Conservation (phyloP, 495 filamentous ascomycete species). For the Chaetomidium leptoderma region DNA sequence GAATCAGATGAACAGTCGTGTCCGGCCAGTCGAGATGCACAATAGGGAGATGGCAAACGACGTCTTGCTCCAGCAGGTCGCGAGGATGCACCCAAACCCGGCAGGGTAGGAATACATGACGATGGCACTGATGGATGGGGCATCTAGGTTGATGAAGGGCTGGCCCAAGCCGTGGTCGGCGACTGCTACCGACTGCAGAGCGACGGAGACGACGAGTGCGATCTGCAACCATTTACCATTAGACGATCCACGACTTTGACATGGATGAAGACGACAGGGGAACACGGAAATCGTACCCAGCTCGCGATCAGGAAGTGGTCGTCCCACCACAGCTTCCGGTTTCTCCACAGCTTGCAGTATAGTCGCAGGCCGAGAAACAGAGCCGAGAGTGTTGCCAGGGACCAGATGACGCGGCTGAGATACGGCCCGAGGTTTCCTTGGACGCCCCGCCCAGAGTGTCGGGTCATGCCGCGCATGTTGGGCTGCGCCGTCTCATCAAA, state of each 20-base stretch:
- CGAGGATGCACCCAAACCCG: slow-evolving; percentile 17
- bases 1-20: slow-evolving; percentile 16
- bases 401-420: slow-evolving; percentile 11
- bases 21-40: slow-evolving; percentile 8
- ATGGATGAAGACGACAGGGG: not conserved
- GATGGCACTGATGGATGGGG: not conserved
- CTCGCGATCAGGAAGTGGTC: slow-evolving; percentile 25
- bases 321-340: slow-evolving; percentile 31
- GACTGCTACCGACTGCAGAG: slow-evolving; percentile 12
- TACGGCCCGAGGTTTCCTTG: slow-evolving; percentile 1
- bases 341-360: slow-evolving; percentile 29
- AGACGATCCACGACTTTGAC: not conserved
- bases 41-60: slow-evolving; percentile 16
- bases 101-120: not conserved
- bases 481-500: not conserved
- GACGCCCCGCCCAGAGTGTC: not conserved
- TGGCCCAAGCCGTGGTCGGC: slow-evolving; percentile 27
- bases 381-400: slow-evolving; percentile 11
- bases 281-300: slow-evolving; percentile 23
- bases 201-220: not conserved
- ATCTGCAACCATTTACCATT: not conserved
- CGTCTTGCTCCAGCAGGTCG: slow-evolving; percentile 20
- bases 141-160: not conserved
- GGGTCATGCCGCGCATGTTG: not conserved
- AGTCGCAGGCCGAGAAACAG: slow-evolving; percentile 28